Conservation (phyloP, 1,284 basidiomycete species). For the Wolfiporia cocos region DNA sequence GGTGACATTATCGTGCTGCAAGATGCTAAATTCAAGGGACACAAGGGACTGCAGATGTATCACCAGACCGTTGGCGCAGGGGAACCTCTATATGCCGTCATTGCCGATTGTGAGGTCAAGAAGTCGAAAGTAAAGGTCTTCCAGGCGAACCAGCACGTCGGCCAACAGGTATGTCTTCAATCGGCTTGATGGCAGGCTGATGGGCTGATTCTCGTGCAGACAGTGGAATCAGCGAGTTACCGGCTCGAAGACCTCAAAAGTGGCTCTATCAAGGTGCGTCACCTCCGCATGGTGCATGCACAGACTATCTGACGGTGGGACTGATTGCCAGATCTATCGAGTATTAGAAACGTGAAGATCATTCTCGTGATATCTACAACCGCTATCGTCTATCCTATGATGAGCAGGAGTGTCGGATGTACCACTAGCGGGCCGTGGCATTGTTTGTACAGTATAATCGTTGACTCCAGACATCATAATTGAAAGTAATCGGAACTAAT, state of each 20-base stretch:
- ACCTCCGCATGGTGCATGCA: background rate
- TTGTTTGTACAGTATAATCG: no score
- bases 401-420: no score
- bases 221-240: constrained; percentile 78
- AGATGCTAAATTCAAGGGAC: constrained; percentile 83
- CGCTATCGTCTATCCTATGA: no score
- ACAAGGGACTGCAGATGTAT: constrained; percentile 77
- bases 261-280: constrained; percentile 65
- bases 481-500: no score
- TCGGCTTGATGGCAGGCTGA: no score
- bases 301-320: background rate
- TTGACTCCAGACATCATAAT: no score
- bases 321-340: constrained; percentile 20
- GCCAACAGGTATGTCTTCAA: constrained; percentile 51
- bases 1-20: constrained; percentile 78
- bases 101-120: constrained; percentile 79
- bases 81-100: constrained; percentile 68
- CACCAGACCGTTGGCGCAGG: constrained; percentile 50
- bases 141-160: constrained; percentile 77
- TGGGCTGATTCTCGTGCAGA: constrained; percentile 29
- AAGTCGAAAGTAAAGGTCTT: constrained; percentile 81
- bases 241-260: constrained; percentile 86
- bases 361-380: no score
- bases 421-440: no score
- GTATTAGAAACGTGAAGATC: constrained; percentile 20